phyloP scores from a whole-genome alignment of 1,284 basidiomycete species.

The Austropuccinia psidii region DNA sequence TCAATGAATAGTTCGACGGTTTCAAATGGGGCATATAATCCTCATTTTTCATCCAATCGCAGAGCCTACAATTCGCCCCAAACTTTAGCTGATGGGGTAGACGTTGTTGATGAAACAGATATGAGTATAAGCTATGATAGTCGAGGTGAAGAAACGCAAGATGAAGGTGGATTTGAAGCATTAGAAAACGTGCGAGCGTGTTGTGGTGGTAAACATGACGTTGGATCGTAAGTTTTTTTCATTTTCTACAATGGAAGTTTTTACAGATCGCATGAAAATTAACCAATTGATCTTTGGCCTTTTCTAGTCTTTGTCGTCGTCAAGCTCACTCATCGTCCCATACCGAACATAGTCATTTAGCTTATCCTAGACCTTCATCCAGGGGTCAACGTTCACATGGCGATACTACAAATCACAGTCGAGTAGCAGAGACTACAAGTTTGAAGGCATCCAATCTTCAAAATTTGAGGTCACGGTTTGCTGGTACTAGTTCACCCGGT shows the following conservation, averaged over 20 bases:
- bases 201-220: slow-evolving; percentile 77
- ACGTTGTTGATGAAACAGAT: slow-evolving; percentile 47
- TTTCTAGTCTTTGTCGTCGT: slow-evolving; percentile 23
- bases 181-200: slow-evolving; percentile 86
- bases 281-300: neutral
- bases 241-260: slow-evolving; percentile 3
- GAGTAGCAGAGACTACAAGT: slow-evolving; percentile 15
- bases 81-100: slow-evolving; percentile 57
- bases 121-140: slow-evolving; percentile 42
- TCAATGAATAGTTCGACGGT: neutral
- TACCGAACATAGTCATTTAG: neutral
- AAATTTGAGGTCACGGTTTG: slow-evolving; percentile 10
- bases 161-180: slow-evolving; percentile 75
- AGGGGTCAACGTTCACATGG: neutral
- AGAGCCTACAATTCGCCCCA: slow-evolving; percentile 55
- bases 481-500: slow-evolving; percentile 30
- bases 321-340: slow-evolving; percentile 8
- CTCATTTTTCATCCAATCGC: slow-evolving; percentile 62
- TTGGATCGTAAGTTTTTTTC: slow-evolving; percentile 46
- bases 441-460: slow-evolving; percentile 29
- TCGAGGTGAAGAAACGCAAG: slow-evolving; percentile 60
- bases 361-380: slow-evolving; percentile 9
- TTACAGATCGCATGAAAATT: neutral
- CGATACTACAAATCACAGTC: neutral
- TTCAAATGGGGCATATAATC: slow-evolving; percentile 58